A percentile compares a stretch with the other conserved stretches of the same genome.
phyloP scores from a whole-genome alignment of 208 protist genomes.

The Wallacemonas sp. region DNA sequence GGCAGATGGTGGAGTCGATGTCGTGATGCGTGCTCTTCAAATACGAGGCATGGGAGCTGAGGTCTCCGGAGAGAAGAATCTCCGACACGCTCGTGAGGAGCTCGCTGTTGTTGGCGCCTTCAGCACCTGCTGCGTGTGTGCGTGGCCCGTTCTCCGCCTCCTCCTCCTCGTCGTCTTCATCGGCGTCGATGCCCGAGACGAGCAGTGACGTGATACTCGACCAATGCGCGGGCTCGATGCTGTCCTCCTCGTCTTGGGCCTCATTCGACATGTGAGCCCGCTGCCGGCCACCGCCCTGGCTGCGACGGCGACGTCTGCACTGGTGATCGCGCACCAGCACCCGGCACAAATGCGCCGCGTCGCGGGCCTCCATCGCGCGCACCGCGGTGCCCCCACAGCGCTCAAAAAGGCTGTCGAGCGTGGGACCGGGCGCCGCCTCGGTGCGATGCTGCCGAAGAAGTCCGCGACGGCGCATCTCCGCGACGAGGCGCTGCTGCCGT shows the following conservation, averaged over 20 bases:
- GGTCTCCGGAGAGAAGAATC: background rate
- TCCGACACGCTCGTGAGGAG: constrained; percentile 7
- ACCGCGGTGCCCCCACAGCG: constrained; percentile 46
- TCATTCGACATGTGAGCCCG: too few species aligned
- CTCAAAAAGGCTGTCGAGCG: constrained; percentile 41
- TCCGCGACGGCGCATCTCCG: constrained; percentile 56
- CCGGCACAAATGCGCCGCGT: constrained; percentile 52
- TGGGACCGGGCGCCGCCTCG: background rate
- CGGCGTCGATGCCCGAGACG: background rate
- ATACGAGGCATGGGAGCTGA: background rate
- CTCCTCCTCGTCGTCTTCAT: background rate
- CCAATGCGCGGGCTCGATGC: constrained; percentile 3
- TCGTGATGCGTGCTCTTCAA: background rate
- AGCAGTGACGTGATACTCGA: constrained; percentile 18
- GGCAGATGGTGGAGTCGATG: constrained; percentile 16
- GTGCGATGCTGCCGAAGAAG: constrained; percentile 28
- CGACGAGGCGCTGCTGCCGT: constrained; percentile 43
- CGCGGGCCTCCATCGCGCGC: constrained; percentile 29
- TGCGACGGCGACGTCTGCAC: constrained; percentile 15
- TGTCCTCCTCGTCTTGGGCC: background rate
- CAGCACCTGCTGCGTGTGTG: background rate
- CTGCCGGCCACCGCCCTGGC: background rate
- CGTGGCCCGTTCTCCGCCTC: background rate
- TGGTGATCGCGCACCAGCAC: constrained; percentile 51
- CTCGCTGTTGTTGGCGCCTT: background rate